Evolutionary conservation across 768 basidiomycete genomes (phyloP).

Genomic region (Lactifluus rugatus): DNA sequence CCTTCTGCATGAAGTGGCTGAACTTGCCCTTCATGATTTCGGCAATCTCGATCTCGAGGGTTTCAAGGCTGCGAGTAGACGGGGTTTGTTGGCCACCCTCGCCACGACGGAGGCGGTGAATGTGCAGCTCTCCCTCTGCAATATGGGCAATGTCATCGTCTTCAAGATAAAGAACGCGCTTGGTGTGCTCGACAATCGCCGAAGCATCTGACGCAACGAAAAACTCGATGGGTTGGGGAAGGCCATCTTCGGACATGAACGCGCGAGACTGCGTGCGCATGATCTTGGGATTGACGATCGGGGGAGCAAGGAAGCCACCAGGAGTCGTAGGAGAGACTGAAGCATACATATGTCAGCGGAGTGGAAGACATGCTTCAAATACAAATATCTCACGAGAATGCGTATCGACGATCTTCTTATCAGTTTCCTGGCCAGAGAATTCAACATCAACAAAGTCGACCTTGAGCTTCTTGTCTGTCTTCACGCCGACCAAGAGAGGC

Average conservation of each 20-base stretch:
- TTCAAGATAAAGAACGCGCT: slow-evolving; percentile 96
- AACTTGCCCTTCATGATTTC: slow-evolving; percentile 99
- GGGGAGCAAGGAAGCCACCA: slow-evolving; percentile 59
- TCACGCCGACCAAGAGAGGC: slow-evolving; percentile 93
- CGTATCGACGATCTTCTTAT: slow-evolving; percentile 33
- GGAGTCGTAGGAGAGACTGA: slow-evolving; percentile 36
- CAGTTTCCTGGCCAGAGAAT: slow-evolving; percentile 65
- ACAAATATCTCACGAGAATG: slow-evolving; percentile 29
- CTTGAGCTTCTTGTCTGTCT: slow-evolving; percentile 99
- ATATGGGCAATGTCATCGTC: slow-evolving; percentile 99
- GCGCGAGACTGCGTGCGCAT: slow-evolving; percentile 92
- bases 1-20: slow-evolving; percentile 99
- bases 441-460: slow-evolving; percentile 99
- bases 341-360: slow-evolving; percentile 30
- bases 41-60: slow-evolving; percentile 96
- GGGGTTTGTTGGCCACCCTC: slow-evolving; percentile 58
- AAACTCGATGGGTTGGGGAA: slow-evolving; percentile 98
- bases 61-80: slow-evolving; percentile 89
- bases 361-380: neutral
- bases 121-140: slow-evolving; percentile 93
- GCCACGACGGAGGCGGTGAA: slow-evolving; percentile 91
- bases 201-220: slow-evolving; percentile 97
- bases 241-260: slow-evolving; percentile 97
- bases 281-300: slow-evolving; percentile 59
- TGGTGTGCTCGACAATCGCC: slow-evolving; percentile 97